Evolutionary conservation across 2,329 filamentous ascomycete species (phyloP), one percentile per base, ranked within the genome.

Genomic region (Aureobasidium sp.): DNA sequence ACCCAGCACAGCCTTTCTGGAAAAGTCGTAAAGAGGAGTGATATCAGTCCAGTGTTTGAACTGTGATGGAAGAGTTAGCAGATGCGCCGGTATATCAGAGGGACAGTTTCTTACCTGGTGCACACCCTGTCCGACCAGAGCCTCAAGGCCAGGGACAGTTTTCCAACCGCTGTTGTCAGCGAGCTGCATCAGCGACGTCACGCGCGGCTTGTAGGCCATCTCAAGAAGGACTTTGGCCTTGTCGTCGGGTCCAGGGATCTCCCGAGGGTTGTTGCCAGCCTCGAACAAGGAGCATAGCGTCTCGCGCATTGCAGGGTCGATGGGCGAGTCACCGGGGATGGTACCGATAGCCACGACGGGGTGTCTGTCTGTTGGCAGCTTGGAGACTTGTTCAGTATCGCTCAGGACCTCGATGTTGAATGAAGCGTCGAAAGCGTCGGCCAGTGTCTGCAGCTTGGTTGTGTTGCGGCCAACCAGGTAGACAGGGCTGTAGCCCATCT

Each of bases 191-290:
- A 96, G 76, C 8, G 87, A 84, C 5, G 94, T 99, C 58, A 89
- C 82, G 0, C 83, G 80, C 22, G 94, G 94, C 75, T 93, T 95
- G 75, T 99, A 99, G 1, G 94, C 93, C 92, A 99, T 96, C 75
- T 99, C 94, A 3, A 97, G 77, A 64, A 97, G 76, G 14, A 94
- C 83, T 22, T 83, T 82, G 7, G 68, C 67, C 2, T 65, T 69
- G 6, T 66, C 66, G 7, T 60, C 67, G 11, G 71, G 62, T 62
- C 62, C 66, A 56, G 72, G 65, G 64, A 69, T 73, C 65, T 68
- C 72, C 64, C 70, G 75, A 63, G 78, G 76, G n/a, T 86, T 41
- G 36, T 51, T 41, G 71, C 37, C 85, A 69, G 70, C 72, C 27
- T 74, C 70, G 65, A 87, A 84, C 62, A 86, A 73, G 3, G 73